Base-by-base conservation (phyloP, 129 eudicot genomes). In the Oenanthe sinensis region DNA sequence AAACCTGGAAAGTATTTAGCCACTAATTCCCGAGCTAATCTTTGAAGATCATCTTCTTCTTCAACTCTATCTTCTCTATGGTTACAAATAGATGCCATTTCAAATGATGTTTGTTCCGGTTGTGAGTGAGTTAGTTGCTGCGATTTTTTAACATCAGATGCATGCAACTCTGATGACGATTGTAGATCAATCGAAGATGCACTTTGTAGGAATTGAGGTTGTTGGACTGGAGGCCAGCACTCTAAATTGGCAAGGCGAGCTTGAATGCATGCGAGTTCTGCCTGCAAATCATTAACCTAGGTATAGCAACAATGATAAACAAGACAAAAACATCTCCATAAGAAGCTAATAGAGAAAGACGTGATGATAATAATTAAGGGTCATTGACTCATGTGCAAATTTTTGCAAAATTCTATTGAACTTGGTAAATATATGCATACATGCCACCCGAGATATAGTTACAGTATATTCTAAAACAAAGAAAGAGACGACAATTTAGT, bases 231-330 rank as follows among this genome's bases (percentile, higher is more conserved):
- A 49, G 43, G 84, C 36, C 36, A 1, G 6, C 75, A 75, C 67
- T 85, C 89, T 75, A 90, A 47, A 8, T 85, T 83, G 0, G 93
- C 85, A 65, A 92, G 81, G 8, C 91, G 86, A 5, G 96, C 91
- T 71, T 85, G 96, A 28, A 82, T 74, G 77, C 33, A 82, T 13
- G 96, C 89, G 40, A 92, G 75, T 80, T 92, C 96, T 11, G 91
- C 92, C 70, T 90, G 96, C 81, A 92, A 79, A 81, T 85, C 85
- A 4, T 90, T 73, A 12, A 88, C 96, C 97, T 92, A 50, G 44
- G 60, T 46, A 75, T 26, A 79, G 62, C 40, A 62, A 19, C 30
- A 37, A 14, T 40, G 22, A 39, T 71, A 42, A 71, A 6, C 75
- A 71, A 39, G 20, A 71, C 6, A 3, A 0, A 19, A 54, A 54